phyloP scores from a whole-genome alignment of 192 early-diverging fungal species.

The Haplosporangium gracile region DNA sequence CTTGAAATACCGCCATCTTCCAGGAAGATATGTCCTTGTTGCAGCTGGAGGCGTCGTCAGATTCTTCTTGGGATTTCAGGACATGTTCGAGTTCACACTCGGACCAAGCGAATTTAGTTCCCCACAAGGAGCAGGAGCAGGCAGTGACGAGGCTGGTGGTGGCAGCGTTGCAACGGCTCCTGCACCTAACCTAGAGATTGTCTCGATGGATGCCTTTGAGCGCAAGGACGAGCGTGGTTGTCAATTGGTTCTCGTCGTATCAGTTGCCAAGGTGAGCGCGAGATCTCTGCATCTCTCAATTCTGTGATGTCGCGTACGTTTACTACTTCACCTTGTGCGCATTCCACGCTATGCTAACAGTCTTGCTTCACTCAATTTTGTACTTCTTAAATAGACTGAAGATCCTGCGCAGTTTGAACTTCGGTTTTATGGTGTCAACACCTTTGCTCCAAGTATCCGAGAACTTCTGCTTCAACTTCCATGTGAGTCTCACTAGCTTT shows the following conservation, averaged over 20 bases:
- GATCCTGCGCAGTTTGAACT: conserved; percentile 43
- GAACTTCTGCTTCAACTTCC: conserved; percentile 37
- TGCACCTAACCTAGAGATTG: conserved; percentile 29
- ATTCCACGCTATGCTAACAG: not conserved
- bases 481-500: not conserved
- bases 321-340: no score
- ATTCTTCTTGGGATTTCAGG: conserved; percentile 40
- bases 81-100: conserved; percentile 38
- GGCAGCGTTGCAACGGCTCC: conserved; percentile 1
- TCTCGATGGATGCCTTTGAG: conserved; percentile 51
- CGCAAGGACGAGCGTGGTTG: conserved; percentile 46
- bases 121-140: not conserved
- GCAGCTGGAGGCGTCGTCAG: conserved; percentile 35
- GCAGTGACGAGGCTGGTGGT: not conserved
- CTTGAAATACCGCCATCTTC: conserved; percentile 16
- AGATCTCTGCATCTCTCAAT: not conserved
- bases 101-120: not conserved
- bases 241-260: conserved; percentile 33
- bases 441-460: conserved; percentile 34
- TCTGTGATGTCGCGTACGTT: not conserved
- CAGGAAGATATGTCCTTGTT: conserved; percentile 41
- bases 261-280: conserved; percentile 31
- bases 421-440: conserved; percentile 40
- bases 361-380: not conserved
- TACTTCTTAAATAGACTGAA: conserved; percentile 5